Evolutionary conservation across 2,329 filamentous ascomycete genomes (phyloP).

Genomic region (Verticillium tricorpus): DNA sequence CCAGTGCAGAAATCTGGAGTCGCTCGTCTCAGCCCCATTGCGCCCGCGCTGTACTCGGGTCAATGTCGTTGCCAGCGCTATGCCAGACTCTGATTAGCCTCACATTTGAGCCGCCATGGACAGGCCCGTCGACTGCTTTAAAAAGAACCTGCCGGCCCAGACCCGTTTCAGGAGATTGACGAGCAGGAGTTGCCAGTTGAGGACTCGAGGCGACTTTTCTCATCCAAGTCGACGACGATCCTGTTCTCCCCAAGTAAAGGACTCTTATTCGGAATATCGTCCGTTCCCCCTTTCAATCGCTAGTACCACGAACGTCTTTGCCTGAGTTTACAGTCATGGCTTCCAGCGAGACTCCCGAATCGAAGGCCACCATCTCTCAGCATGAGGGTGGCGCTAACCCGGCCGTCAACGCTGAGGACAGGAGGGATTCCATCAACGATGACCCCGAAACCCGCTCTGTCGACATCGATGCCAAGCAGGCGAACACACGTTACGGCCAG

Average conservation of each 20-base stretch:
- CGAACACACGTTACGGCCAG: conserved; percentile 8
- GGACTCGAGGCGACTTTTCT: not conserved
- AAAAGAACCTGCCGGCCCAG: not conserved
- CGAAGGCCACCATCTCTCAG: conserved; percentile 15
- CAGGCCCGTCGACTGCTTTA: not conserved
- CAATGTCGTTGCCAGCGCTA: not conserved
- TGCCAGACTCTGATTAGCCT: not conserved
- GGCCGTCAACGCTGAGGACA: conserved; percentile 14
- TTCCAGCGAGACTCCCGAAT: conserved; percentile 18
- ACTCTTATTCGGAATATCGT: not conserved
- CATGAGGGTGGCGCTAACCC: conserved; percentile 14
- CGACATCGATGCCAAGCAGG: conserved; percentile 10
- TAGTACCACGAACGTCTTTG: not conserved
- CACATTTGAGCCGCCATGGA: not conserved
- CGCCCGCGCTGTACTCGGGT: not conserved
- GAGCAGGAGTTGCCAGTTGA: not conserved
- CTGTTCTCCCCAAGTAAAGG: not conserved
- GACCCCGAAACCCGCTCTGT: conserved; percentile 4
- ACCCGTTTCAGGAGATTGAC: too few species aligned
- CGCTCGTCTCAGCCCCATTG: not conserved
- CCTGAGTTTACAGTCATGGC: conserved; percentile 2
- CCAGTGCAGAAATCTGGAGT: not conserved
- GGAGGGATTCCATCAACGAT: conserved; percentile 19
- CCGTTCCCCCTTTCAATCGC: not conserved
- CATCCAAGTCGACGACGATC: not conserved